Conservation (phyloP, 768 basidiomycete genomes). For the Trametes coccinea region DNA sequence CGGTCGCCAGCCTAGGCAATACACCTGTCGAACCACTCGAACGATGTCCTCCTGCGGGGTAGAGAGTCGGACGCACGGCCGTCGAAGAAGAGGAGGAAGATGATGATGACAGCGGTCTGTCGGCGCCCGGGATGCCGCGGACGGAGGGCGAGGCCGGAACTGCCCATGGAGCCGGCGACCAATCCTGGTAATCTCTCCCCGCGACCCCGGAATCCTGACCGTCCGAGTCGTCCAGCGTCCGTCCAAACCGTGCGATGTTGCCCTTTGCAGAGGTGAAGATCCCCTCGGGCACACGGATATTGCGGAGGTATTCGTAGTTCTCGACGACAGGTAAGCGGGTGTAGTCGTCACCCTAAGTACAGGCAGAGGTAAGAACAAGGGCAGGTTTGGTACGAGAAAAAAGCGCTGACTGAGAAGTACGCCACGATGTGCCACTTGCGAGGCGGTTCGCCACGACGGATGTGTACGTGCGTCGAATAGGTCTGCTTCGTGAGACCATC, state of each 20-base stretch:
- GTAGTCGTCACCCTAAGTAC: slow-evolving; percentile 63
- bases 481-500: slow-evolving; percentile 87
- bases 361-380: slow-evolving; percentile 3
- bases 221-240: slow-evolving; percentile 31
- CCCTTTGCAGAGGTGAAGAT: slow-evolving; percentile 72
- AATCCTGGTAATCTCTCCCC: slow-evolving; percentile 25
- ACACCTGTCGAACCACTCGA: slow-evolving; percentile 11
- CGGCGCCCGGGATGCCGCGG: slow-evolving; percentile 4
- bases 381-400: slow-evolving; percentile 3
- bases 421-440: slow-evolving; percentile 85
- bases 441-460: slow-evolving; percentile 55
- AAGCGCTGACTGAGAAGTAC: slow-evolving; percentile 63
- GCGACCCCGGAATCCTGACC: slow-evolving; percentile 24
- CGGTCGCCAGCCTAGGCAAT: slow-evolving; percentile 31
- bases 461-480: slow-evolving; percentile 73
- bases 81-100: slow-evolving; percentile 22
- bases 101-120: slow-evolving; percentile 21
- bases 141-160: slow-evolving; percentile 15
- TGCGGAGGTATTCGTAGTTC: slow-evolving; percentile 71
- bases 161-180: slow-evolving; percentile 26
- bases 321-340: slow-evolving; percentile 70
- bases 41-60: slow-evolving; percentile 4
- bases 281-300: slow-evolving; percentile 64
- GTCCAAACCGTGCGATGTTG: slow-evolving; percentile 30
- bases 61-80: slow-evolving; percentile 11